Conservation (phyloP, 2,329 filamentous ascomycete genomes). For the Hypoxylon sp. region DNA sequence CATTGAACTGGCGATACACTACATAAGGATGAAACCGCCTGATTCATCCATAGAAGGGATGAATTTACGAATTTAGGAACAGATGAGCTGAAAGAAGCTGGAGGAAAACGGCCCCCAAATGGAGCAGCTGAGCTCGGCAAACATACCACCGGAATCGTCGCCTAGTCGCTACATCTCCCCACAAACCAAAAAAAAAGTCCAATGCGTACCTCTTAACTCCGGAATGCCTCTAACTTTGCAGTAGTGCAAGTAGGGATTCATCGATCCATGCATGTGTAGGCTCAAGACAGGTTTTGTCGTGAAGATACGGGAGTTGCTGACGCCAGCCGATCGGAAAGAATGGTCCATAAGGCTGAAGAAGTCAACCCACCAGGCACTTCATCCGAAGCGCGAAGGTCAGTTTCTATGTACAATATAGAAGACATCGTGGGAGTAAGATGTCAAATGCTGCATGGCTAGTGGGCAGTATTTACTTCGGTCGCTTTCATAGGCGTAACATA, state of each 20-base stretch:
- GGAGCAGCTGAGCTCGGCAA: not conserved
- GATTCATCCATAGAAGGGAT: not conserved
- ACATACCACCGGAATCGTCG: not conserved
- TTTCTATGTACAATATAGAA: not conserved
- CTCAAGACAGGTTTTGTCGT: not conserved
- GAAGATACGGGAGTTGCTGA: slow-evolving; percentile 21
- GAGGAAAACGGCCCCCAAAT: slow-evolving; percentile 11
- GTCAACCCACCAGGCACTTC: not conserved
- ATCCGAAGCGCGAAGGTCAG: not conserved
- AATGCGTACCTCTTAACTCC: not conserved
- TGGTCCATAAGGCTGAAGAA: slow-evolving; percentile 27
- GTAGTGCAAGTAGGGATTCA: not conserved
- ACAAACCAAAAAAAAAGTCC: slow-evolving; percentile 6
- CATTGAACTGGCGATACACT: not conserved
- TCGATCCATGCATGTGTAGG: not conserved
- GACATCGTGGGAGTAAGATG: not conserved
- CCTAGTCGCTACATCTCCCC: not conserved
- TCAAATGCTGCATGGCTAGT: not conserved
- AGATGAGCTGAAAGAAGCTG: slow-evolving; percentile 6
- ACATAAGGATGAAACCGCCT: slow-evolving; percentile 2
- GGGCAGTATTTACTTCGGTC: not conserved
- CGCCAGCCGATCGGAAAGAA: slow-evolving; percentile 23
- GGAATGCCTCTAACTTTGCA: not conserved
- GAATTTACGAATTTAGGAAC: not conserved
- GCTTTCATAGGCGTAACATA: not conserved